These are phyloP conservation scores for Kwoniella mangroviensis DNA, from an alignment of 768 basidiomycete genomes.

Conservation along the genomic window DNA sequence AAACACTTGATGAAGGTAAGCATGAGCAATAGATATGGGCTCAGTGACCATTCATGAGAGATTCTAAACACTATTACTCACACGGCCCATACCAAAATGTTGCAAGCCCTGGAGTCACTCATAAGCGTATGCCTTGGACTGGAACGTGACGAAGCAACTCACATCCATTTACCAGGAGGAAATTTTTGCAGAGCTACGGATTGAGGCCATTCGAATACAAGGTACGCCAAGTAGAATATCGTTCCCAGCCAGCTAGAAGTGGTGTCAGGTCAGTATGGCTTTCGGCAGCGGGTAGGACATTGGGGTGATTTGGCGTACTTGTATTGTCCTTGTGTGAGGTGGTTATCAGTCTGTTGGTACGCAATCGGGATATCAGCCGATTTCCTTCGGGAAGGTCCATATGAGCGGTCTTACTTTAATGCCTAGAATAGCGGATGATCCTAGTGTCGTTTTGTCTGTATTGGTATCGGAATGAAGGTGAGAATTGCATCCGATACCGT, in stretches of 20 bases:
- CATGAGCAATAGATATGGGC: too few relatives aligned
- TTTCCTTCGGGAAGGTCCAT: background rate
- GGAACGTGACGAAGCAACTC: too few relatives aligned
- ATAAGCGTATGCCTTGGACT: too few relatives aligned
- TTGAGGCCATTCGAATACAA: conserved; percentile 47
- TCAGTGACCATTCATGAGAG: too few relatives aligned
- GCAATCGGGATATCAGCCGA: background rate
- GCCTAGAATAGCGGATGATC: conserved; percentile 39
- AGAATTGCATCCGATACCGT: background rate
- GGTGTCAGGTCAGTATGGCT: background rate
- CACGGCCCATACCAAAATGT: conserved; percentile 40
- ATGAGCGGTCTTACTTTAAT: conserved; percentile 25
- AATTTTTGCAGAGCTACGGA: conserved; percentile 43
- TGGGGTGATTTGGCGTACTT: conserved; percentile 13
- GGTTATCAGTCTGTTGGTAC: conserved; percentile 19
- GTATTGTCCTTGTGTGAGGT: conserved; percentile 25
- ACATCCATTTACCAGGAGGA: conserved; percentile 44
- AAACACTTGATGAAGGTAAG: too few relatives aligned
- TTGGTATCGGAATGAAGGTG: background rate
- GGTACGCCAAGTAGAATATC: conserved; percentile 42
- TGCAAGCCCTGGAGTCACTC: too few relatives aligned
- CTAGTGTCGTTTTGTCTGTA: conserved; percentile 46
- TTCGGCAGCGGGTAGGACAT: background rate
- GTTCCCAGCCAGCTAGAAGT: conserved; percentile 39
- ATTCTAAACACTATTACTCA: too few relatives aligned